Percentiles rank a stretch among this genome's conserved stretches.
phyloP scores from a whole-genome alignment of 768 basidiomycete genomes.

The Leccinum barrowsii region DNA sequence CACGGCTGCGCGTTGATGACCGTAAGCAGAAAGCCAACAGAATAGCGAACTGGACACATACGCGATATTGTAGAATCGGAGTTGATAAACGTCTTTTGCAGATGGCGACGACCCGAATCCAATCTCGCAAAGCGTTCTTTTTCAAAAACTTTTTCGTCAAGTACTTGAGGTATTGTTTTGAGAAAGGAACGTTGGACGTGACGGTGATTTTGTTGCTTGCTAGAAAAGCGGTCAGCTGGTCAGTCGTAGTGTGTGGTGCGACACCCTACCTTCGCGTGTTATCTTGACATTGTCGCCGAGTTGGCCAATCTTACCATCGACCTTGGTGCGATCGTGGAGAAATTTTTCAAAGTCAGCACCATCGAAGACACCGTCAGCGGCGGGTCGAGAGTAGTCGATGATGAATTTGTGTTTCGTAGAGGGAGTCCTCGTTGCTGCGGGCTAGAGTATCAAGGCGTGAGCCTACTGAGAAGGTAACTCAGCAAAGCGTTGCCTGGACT shows the following conservation, averaged over 20 bases:
- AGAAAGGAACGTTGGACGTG: constrained; percentile 83
- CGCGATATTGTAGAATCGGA: constrained; percentile 94
- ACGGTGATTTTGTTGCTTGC: constrained; percentile 82
- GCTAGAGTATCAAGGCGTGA: constrained; percentile 54
- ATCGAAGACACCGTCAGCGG: constrained; percentile 58
- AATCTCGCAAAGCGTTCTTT: constrained; percentile 94
- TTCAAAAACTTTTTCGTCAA: constrained; percentile 99
- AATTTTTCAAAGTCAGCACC: constrained; percentile 78
- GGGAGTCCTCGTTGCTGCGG: constrained; percentile 49
- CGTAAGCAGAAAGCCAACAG: background rate
- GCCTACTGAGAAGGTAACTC: constrained; percentile 92
- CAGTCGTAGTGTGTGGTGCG: constrained; percentile 17
- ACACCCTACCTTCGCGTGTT: constrained; percentile 68
- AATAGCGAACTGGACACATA: constrained; percentile 35
- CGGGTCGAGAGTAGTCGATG: constrained; percentile 84
- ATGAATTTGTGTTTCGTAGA: constrained; percentile 72
- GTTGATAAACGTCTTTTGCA: constrained; percentile 89
- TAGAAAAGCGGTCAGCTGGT: constrained; percentile 25
- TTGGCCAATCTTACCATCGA: constrained; percentile 88
- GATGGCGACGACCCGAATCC: constrained; percentile 98
- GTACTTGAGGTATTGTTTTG: constrained; percentile 98
- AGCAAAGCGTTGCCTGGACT: constrained; percentile 81
- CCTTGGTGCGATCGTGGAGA: constrained; percentile 91
- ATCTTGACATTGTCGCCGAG: constrained; percentile 90
- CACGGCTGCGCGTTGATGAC: constrained; percentile 30